Conservation (phyloP, 805 yeast species). For the Ogataea ramenticola region DNA sequence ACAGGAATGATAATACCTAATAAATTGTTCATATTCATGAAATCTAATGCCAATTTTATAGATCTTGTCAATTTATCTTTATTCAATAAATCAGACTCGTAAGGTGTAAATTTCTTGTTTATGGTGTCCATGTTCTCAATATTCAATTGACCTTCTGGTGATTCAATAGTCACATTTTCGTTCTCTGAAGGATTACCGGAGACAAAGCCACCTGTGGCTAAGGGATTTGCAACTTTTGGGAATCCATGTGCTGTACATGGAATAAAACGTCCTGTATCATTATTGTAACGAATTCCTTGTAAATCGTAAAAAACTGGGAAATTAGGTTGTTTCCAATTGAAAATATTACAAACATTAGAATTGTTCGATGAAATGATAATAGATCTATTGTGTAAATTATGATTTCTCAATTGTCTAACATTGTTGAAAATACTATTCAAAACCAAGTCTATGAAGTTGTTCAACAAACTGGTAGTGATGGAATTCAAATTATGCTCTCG, state of each 20-base stretch:
- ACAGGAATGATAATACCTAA: constrained; percentile 78
- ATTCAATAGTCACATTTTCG: not conserved
- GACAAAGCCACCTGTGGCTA: not conserved
- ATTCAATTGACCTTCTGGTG: constrained; percentile 15
- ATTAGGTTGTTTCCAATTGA: constrained; percentile 98
- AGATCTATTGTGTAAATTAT: constrained; percentile 38
- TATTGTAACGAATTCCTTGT: constrained; percentile 48
- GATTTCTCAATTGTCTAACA: constrained; percentile 44
- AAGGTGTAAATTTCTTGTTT: constrained; percentile 27
- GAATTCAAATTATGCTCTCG: constrained; percentile 9
- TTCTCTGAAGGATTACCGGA: not conserved
- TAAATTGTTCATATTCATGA: constrained; percentile 75
- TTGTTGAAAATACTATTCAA: constrained; percentile 70
- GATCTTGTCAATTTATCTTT: constrained; percentile 51
- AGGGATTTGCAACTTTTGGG: not conserved
- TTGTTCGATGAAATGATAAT: constrained; percentile 81
- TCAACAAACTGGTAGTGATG: constrained; percentile 36
- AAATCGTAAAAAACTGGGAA: constrained; percentile 87
- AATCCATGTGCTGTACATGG: constrained; percentile 37
- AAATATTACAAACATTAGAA: constrained; percentile 83
- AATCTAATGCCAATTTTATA: constrained; percentile 73
- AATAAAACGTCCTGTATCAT: constrained; percentile 22
- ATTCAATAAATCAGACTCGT: constrained; percentile 23
- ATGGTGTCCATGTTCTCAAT: constrained; percentile 29
- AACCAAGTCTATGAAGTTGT: constrained; percentile 69